phyloP scores from a whole-genome alignment of 371 early-diverging fungal species.

The Polyrhizophydium stewartii region DNA sequence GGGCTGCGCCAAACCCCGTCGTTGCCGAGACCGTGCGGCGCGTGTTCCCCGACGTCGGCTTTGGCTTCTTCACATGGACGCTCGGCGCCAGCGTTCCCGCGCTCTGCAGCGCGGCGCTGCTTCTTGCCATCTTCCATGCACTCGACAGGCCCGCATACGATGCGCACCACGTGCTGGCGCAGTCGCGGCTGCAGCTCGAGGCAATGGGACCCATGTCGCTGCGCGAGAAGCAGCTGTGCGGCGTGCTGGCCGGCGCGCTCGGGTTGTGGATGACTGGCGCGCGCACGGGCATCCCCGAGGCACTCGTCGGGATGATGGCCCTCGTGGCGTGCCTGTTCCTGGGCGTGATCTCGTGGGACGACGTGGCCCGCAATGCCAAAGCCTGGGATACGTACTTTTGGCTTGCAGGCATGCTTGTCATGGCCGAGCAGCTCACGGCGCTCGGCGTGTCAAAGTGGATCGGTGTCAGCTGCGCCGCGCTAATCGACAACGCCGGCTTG shows the following conservation, averaged over 20 bases:
- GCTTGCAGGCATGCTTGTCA: conserved; percentile 72
- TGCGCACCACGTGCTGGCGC: neutral
- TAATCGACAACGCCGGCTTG: conserved; percentile 16
- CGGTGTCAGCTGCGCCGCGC: conserved; percentile 50
- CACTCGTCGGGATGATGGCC: conserved; percentile 65
- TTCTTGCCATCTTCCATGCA: neutral
- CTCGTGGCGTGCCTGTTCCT: conserved; percentile 51
- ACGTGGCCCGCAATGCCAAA: conserved; percentile 60
- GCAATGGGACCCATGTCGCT: conserved; percentile 16
- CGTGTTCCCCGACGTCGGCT: neutral
- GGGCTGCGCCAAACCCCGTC: conserved; percentile 24
- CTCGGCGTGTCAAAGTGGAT: conserved; percentile 63
- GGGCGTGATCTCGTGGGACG: conserved; percentile 65
- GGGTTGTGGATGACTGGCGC: conserved; percentile 63
- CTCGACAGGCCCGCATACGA: conserved; percentile 3
- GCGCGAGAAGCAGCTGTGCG: conserved; percentile 41
- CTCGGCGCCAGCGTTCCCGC: conserved; percentile 12
- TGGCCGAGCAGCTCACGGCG: conserved; percentile 67
- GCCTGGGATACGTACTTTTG: conserved; percentile 79
- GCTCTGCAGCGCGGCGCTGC: neutral
- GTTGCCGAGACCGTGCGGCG: conserved; percentile 11
- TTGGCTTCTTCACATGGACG: conserved; percentile 24
- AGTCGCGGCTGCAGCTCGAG: conserved; percentile 11
- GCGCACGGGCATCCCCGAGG: conserved; percentile 58
- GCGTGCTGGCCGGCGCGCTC: conserved; percentile 53